Conservation (phyloP, 441 rosid species). For the Populus tomentosa region DNA sequence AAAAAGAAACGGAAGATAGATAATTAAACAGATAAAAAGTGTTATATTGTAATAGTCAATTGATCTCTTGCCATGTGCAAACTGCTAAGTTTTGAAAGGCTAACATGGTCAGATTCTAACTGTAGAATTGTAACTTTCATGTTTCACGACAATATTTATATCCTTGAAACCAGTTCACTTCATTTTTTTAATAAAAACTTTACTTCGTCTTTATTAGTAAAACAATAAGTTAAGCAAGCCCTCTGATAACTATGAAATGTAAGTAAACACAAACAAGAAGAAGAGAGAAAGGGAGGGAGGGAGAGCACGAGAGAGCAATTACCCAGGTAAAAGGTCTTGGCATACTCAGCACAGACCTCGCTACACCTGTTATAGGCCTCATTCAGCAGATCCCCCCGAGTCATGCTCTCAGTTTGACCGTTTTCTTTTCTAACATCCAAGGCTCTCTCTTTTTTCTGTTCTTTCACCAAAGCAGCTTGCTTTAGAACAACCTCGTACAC, state of each 20-base stretch:
- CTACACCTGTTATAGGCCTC: constrained; percentile 50
- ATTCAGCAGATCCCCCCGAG: constrained; percentile 29
- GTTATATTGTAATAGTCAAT: background rate
- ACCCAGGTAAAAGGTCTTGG: constrained; percentile 58
- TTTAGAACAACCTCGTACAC: constrained; percentile 49
- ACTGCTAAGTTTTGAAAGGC: background rate
- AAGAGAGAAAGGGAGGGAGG: background rate
- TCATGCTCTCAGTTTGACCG: constrained; percentile 6
- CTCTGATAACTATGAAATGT: background rate
- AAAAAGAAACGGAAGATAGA: background rate
- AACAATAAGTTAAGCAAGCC: background rate
- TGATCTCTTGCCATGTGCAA: background rate
- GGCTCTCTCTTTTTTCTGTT: constrained; percentile 16
- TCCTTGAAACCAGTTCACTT: background rate
- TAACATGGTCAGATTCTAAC: background rate
- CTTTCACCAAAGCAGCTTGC: constrained; percentile 47
- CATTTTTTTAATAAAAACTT: too few relatives aligned
- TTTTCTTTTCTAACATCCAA: constrained; percentile 13
- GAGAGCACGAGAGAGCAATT: background rate
- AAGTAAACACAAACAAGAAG: background rate
- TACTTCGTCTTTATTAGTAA: background rate
- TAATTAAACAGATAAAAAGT: background rate
- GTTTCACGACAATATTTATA: background rate
- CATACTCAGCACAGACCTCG: constrained; percentile 54
- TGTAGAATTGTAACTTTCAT: background rate